Percentiles rank a stretch among this genome's conserved stretches.
phyloP scores from a whole-genome alignment of 345 rosid species.

The Acer campestre region DNA sequence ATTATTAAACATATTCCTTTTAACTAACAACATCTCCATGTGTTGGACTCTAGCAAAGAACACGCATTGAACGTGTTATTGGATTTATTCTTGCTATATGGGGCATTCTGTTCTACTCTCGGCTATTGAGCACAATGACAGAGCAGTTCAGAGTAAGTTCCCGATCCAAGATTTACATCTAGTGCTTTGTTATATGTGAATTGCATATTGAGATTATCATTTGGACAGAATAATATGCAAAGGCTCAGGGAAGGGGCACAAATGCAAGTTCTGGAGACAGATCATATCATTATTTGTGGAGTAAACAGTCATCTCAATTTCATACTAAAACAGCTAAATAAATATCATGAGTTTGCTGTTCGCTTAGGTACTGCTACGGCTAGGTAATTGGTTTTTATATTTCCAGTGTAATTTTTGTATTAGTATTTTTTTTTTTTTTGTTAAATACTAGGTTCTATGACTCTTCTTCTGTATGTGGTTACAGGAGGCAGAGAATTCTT shows the following conservation, averaged over 20 bases:
- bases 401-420: slow-evolving; percentile 9
- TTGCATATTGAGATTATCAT: slow-evolving; percentile 26
- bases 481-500: slow-evolving; percentile 92
- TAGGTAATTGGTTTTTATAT: slow-evolving; percentile 52
- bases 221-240: slow-evolving; percentile 83
- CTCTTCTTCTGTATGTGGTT: slow-evolving; percentile 23
- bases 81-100: slow-evolving; percentile 89
- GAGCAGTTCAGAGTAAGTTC: slow-evolving; percentile 85
- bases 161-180: slow-evolving; percentile 17
- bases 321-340: slow-evolving; percentile 87
- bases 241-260: slow-evolving; percentile 95
- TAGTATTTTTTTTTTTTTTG: not conserved
- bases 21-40: slow-evolving; percentile 31
- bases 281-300: slow-evolving; percentile 93
- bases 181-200: slow-evolving; percentile 16
- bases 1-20: slow-evolving; percentile 4
- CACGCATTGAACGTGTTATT: slow-evolving; percentile 78
- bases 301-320: slow-evolving; percentile 74
- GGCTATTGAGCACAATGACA: slow-evolving; percentile 95
- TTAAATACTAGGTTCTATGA: slow-evolving; percentile 14
- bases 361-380: slow-evolving; percentile 93
- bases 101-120: slow-evolving; percentile 95
- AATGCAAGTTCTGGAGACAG: slow-evolving; percentile 86
- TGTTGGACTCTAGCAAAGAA: slow-evolving; percentile 78
- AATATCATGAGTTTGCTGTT: slow-evolving; percentile 87